A percentile compares a stretch with the other conserved stretches of the same genome.
These are phyloP conservation scores for Fusarium sp. DNA, from an alignment of 2,329 filamentous ascomycete genomes.

Conservation along the genomic window DNA sequence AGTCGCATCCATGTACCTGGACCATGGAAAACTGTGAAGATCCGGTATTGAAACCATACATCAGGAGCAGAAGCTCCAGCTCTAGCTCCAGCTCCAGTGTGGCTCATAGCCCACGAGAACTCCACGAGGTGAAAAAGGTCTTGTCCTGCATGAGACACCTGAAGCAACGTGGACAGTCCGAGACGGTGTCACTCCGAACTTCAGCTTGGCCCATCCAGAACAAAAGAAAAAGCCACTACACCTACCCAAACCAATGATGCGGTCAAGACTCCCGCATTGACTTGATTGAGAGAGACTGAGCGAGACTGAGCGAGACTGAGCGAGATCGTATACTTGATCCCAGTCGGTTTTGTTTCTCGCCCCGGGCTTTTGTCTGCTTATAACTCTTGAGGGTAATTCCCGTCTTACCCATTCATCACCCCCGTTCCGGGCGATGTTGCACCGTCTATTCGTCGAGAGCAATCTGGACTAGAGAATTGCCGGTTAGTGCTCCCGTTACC, in stretches of 20 bases:
- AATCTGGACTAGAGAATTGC: neutral
- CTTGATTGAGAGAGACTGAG: neutral
- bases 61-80: neutral
- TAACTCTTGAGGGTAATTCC: neutral
- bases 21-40: neutral
- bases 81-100: neutral
- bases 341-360: neutral
- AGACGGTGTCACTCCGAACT: neutral
- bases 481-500: neutral
- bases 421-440: constrained; percentile 4
- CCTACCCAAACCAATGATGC: neutral
- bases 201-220: neutral
- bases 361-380: neutral
- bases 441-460: constrained; percentile 1
- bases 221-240: neutral
- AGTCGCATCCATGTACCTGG: neutral
- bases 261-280: neutral
- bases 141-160: neutral
- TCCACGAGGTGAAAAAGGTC: neutral
- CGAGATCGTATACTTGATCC: constrained; percentile 2
- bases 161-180: neutral
- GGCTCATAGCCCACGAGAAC: neutral
- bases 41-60: neutral
- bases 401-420: constrained; percentile 4
- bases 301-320: neutral